Base-by-base conservation (phyloP, 331 rosid species). In the Malus hybrid region DNA sequence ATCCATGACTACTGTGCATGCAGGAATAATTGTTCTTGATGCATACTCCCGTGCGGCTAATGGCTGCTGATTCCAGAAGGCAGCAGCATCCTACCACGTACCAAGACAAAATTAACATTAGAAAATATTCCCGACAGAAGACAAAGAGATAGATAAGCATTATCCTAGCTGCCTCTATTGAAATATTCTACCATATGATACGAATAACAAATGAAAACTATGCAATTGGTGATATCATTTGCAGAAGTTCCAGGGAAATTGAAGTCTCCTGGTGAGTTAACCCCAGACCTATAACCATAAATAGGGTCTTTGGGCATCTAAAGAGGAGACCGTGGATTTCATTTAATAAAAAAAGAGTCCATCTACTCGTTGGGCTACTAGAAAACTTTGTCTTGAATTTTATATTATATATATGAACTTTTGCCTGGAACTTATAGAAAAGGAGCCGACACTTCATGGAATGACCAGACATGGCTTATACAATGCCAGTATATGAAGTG, bases 1-100 rank as follows among this genome's bases (percentile, higher is more conserved):
- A 24, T 24, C 24, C 24, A 24, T 24, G 24, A 24, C 1, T 24
- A 24, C 1, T 24, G 24, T 64, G 75, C 93, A 95, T 28, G 93
- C 97, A 74, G 99, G 99, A 86, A 95, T 95, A 80, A 95, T 90
- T 72, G 97, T 95, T 89, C 86, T 87, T 76, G 91, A 89, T 76
- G 97, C 93, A 90, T 86, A 95, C 80, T 92, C 97, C 83, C 90
- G 87, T 39, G 97, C 97, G 54, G 93, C 89, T 84, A 85, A 82
- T 75, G 97, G 99, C 77, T 90, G 97, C 86, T 86, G 97, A 83
- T 88, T 90, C 98, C 99, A 95, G 85, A 90, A 95, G 22, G 85
- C 83, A 39, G 97, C 88, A 4, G 98, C 98, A 87, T 95, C 97
- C 99, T 95, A 78, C 76, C 88, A 6, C 2, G 57, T 16, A 16